phyloP scores from a whole-genome alignment of 768 basidiomycete genomes.

The Leccinum obscurum region DNA sequence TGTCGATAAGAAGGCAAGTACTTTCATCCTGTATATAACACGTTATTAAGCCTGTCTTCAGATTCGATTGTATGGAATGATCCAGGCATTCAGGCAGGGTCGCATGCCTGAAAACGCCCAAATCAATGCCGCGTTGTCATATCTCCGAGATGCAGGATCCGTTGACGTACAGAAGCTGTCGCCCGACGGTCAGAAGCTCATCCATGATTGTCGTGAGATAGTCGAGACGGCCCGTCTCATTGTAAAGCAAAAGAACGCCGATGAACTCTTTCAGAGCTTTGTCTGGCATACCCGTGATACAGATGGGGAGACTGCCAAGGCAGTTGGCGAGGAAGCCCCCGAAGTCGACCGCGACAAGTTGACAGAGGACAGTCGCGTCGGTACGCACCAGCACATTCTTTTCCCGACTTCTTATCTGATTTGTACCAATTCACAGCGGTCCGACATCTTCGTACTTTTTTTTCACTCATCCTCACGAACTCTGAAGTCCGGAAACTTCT shows the following conservation, averaged over 20 bases:
- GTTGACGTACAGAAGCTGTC: conserved; percentile 69
- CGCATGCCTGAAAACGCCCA: conserved; percentile 80
- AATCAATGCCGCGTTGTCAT: conserved; percentile 70
- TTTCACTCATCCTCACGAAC: conserved; percentile 88
- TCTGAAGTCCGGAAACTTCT: conserved; percentile 89
- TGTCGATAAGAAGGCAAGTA: conserved; percentile 69
- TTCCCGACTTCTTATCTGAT: conserved; percentile 7
- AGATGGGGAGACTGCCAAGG: conserved; percentile 37
- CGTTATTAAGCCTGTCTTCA: background rate
- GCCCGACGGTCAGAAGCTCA: conserved; percentile 70
- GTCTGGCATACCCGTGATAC: conserved; percentile 75
- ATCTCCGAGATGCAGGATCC: conserved; percentile 60
- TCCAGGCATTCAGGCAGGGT: conserved; percentile 79
- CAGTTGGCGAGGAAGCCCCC: conserved; percentile 38
- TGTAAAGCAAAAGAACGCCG: conserved; percentile 81
- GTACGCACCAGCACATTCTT: conserved; percentile 35
- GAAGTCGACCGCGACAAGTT: conserved; percentile 58
- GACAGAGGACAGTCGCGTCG: conserved; percentile 60
- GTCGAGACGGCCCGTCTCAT: conserved; percentile 71
- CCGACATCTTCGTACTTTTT: conserved; percentile 83
- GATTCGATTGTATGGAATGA: conserved; percentile 77
- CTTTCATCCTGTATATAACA: background rate
- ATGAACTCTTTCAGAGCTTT: conserved; percentile 92
- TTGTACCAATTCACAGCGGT: conserved; percentile 53
- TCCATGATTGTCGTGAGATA: conserved; percentile 78